Evolutionary conservation across 257 asterid genomes (phyloP).

Genomic region (Rauvolfia tetraphylla): DNA sequence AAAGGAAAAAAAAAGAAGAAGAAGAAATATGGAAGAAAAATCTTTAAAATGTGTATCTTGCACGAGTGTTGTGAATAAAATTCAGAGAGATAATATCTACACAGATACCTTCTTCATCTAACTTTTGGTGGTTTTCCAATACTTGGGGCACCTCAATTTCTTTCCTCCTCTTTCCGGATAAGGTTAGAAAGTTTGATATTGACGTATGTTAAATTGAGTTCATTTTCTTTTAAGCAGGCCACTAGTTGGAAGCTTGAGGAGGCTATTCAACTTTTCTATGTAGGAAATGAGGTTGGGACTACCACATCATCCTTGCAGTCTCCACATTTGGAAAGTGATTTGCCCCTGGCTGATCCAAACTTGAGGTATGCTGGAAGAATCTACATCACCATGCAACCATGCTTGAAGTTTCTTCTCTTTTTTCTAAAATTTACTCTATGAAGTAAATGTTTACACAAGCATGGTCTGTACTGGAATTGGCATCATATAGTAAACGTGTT

Average conservation of each 20-base stretch:
- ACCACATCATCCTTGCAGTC: constrained; percentile 35
- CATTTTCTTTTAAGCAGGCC: constrained; percentile 51
- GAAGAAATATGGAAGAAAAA: too few species aligned
- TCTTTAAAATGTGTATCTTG: neutral
- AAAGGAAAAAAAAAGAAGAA: too few species aligned
- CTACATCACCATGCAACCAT: neutral
- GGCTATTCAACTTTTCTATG: constrained; percentile 89
- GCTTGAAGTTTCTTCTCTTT: constrained; percentile 3
- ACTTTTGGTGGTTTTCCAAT: neutral
- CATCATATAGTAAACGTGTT: neutral
- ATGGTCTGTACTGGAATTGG: neutral
- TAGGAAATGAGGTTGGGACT: constrained; percentile 70
- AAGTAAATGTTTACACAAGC: neutral
- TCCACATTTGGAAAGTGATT: constrained; percentile 44
- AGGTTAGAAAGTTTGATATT: neutral
- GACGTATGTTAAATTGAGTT: constrained; percentile 6
- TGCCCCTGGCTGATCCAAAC: constrained; percentile 40
- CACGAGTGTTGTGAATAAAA: neutral
- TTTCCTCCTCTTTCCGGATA: neutral
- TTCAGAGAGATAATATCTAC: neutral
- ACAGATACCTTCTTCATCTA: neutral
- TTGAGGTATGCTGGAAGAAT: constrained; percentile 42
- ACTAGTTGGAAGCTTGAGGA: constrained; percentile 98
- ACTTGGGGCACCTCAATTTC: neutral
- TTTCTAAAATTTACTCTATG: constrained; percentile 7